Base-by-base conservation (phyloP, 1,139 yeast species). In the Yamadazyma kanchanaburiensis region DNA sequence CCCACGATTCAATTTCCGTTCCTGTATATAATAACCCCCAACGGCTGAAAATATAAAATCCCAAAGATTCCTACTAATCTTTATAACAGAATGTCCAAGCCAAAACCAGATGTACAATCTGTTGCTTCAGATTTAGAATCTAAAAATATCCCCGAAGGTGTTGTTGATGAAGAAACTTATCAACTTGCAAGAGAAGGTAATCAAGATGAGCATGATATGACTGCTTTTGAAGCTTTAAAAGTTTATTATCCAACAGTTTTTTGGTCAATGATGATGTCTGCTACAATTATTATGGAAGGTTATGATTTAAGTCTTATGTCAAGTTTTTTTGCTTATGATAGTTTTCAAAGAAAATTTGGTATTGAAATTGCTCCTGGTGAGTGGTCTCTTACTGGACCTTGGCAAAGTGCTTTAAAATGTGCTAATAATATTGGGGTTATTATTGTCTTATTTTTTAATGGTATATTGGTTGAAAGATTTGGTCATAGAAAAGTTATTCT, bases 331-430 rank as follows among this genome's bases (percentile, higher is more conserved):
- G 70, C 71, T 3, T 53, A 63, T 42, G 64, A 65, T 2, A 55
- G 64, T 6, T 72, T 71, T 43, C 45, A 45, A 25, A 41, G 48
- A 22, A 57, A 55, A 38, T 71, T 56, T 37, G 77, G 77, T 13
- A 39, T 41, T 6, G 53, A 42, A 30, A 45, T 37, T 31, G 49
- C 53, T 2, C 50, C 51, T n/a, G 64, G 60, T 10, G 38, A 41
- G 5, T 63, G 52, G 37, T 52, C 57, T 30, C 45, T 70, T 25
- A 52, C 67, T 3, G 69, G 72, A 12, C 40, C 52, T 12, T 67
- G 74, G 74, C 75, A 70, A 41, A 53, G 68, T 25, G 69, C 58
- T 5, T 48, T 70, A 27, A 46, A 58, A 13, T 58, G 60, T 58
- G 57, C 61, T 14, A 49, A 48, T 28, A 53, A 51, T 24, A 49